These are phyloP conservation scores for Lasiosphaeria hispida DNA, from an alignment of 495 filamentous ascomycete genomes.

Conservation along the genomic window DNA sequence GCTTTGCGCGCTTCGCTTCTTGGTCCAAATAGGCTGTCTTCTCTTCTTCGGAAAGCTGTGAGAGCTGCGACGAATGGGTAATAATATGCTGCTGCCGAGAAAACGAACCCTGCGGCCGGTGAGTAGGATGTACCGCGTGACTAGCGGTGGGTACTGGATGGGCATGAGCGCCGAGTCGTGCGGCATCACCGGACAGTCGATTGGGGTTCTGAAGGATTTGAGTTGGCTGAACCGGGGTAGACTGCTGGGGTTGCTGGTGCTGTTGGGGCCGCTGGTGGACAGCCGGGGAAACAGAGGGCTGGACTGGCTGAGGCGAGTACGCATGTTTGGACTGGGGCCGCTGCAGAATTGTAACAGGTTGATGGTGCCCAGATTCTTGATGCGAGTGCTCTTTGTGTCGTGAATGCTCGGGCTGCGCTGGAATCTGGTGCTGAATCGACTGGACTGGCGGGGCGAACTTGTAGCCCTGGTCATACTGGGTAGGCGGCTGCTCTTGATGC, in stretches of 20 bases:
- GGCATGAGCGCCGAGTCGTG: constrained; percentile 28
- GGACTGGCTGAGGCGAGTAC: constrained; percentile 27
- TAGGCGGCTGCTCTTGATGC: constrained; percentile 28
- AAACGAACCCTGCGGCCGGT: constrained; percentile 39
- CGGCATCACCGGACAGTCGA: constrained; percentile 39
- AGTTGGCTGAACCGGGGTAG: constrained; percentile 48
- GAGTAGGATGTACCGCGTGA: constrained; percentile 30
- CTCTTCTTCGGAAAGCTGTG: constrained; percentile 72
- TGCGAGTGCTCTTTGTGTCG: constrained; percentile 25
- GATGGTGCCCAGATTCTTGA: constrained; percentile 32
- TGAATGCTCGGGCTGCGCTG: constrained; percentile 26
- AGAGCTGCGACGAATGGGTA: constrained; percentile 72
- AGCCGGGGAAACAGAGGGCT: constrained; percentile 32
- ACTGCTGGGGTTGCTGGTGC: constrained; percentile 50
- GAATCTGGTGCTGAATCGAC: constrained; percentile 29
- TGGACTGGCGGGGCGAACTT: constrained; percentile 16
- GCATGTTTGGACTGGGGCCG: constrained; percentile 40
- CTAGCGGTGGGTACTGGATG: constrained; percentile 23
- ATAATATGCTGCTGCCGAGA: constrained; percentile 43
- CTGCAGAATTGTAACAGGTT: constrained; percentile 47
- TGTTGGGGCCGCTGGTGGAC: constrained; percentile 35
- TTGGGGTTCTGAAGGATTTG: constrained; percentile 56
- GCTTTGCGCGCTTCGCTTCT: constrained; percentile 91
- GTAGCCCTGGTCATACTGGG: constrained; percentile 30
- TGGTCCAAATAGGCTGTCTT: constrained; percentile 78